These are phyloP conservation scores for Phytophthora rubi DNA, from an alignment of 352 stramenopile species.

Conservation along the genomic window DNA sequence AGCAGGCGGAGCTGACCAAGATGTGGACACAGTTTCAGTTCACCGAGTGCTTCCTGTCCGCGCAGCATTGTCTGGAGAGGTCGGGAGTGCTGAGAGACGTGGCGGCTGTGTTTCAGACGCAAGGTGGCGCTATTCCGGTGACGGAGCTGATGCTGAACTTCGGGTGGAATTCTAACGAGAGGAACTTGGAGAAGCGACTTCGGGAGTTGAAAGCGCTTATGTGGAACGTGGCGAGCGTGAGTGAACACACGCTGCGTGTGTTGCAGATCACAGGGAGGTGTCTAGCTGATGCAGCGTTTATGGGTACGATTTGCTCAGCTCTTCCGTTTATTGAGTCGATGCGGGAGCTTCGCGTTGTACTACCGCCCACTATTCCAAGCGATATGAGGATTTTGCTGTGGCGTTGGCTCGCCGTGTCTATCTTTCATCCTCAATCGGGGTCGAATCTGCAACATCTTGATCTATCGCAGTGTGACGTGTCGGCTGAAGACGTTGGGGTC, in stretches of 20 bases:
- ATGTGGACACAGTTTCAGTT: constrained; percentile 20
- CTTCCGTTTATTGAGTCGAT: constrained; percentile 17
- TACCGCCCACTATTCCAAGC: too few relatives aligned
- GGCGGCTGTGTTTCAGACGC: neutral
- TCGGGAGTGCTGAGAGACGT: constrained; percentile 15
- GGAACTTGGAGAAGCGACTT: constrained; percentile 20
- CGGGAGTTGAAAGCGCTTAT: constrained; percentile 15
- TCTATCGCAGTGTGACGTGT: constrained; percentile 27
- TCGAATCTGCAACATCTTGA: constrained; percentile 17
- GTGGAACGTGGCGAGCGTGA: constrained; percentile 13
- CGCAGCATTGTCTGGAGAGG: constrained; percentile 16
- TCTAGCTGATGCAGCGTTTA: constrained; percentile 9
- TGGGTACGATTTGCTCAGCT: constrained; percentile 20
- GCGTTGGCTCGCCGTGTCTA: constrained; percentile 27
- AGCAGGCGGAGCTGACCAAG: constrained; percentile 14
- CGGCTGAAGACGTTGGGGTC: constrained; percentile 11
- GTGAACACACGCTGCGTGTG: neutral
- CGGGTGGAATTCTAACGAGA: constrained; percentile 16
- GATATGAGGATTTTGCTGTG: constrained; percentile 9
- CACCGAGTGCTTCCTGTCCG: constrained; percentile 16
- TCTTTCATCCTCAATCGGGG: constrained; percentile 28
- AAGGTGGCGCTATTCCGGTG: constrained; percentile 1
- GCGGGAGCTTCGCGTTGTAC: constrained; percentile 11
- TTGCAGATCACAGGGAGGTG: constrained; percentile 9
- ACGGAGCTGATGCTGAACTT: constrained; percentile 22